These are phyloP conservation scores for Umbilicus rupestris DNA, from an alignment of 164 flowering plant genomes.

Conservation along the genomic window DNA sequence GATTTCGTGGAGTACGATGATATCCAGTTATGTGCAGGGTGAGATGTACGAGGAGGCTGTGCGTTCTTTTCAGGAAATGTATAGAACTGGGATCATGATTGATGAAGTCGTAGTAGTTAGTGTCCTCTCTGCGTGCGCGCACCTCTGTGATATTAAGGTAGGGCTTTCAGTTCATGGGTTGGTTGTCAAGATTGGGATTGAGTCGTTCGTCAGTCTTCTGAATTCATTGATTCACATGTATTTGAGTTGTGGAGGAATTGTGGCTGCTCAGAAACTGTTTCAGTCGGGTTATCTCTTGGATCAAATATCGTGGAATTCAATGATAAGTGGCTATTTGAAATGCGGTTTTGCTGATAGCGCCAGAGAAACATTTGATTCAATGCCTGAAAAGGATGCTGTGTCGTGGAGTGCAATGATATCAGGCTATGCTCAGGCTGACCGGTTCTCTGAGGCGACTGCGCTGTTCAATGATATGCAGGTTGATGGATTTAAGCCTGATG, in stretches of 20 bases:
- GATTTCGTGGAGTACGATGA: constrained; percentile 41
- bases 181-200: constrained; percentile 22
- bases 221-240: constrained; percentile 42
- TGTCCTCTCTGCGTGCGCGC: constrained; percentile 29
- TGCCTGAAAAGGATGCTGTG: constrained; percentile 36
- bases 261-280: constrained; percentile 25
- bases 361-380: constrained; percentile 24
- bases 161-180: constrained; percentile 28
- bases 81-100: constrained; percentile 14
- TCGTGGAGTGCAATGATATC: constrained; percentile 44
- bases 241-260: constrained; percentile 23
- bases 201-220: constrained; percentile 29
- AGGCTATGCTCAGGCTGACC: constrained; percentile 28
- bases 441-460: constrained; percentile 22
- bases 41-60: constrained; percentile 32
- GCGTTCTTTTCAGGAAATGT: constrained; percentile 24
- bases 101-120: constrained; percentile 39
- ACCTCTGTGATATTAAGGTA: constrained; percentile 5
- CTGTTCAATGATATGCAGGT: constrained; percentile 37
- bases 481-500: constrained; percentile 24
- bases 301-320: constrained; percentile 35
- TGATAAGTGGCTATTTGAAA: constrained; percentile 34
- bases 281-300: constrained; percentile 18
- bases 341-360: constrained; percentile 29
- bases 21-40: constrained; percentile 34